Evolutionary conservation across 495 filamentous ascomycete genomes (phyloP).

Genomic region (Parachaetomium inaequale): DNA sequence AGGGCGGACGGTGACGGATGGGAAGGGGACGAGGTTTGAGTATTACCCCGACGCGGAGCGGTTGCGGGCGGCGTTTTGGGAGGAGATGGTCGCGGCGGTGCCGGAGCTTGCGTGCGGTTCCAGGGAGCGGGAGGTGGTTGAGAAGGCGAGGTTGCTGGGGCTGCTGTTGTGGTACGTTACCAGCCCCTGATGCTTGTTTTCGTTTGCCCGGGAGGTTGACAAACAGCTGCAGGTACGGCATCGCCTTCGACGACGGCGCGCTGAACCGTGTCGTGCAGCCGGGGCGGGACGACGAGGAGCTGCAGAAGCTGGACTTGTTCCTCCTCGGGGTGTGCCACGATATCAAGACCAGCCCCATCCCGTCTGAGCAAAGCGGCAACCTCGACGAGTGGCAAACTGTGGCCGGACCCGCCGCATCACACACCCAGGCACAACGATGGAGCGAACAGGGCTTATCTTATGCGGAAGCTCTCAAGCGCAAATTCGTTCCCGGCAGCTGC

Average conservation of each 20-base stretch:
- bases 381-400: too few relatives aligned
- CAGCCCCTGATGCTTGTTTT: neutral
- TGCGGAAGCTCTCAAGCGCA: neutral
- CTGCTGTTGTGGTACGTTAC: conserved; percentile 44
- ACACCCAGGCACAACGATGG: neutral
- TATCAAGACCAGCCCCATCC: neutral
- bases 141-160: conserved; percentile 47
- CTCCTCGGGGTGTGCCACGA: too few relatives aligned
- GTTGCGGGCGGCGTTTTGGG: conserved; percentile 49
- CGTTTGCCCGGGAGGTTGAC: neutral
- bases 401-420: neutral
- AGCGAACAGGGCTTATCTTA: neutral
- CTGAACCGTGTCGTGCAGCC: conserved; percentile 52
- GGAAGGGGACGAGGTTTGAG: conserved; percentile 25
- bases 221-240: conserved; percentile 45
- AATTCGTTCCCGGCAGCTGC: neutral
- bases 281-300: conserved; percentile 45
- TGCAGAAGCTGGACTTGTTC: conserved; percentile 43
- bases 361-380: neutral
- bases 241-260: conserved; percentile 55
- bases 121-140: conserved; percentile 31
- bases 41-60: conserved; percentile 42
- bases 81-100: conserved; percentile 33
- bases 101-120: conserved; percentile 33
- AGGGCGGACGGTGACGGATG: conserved; percentile 32